phyloP scores from a whole-genome alignment of 1,284 basidiomycete genomes.

The Tremellales sp. region DNA sequence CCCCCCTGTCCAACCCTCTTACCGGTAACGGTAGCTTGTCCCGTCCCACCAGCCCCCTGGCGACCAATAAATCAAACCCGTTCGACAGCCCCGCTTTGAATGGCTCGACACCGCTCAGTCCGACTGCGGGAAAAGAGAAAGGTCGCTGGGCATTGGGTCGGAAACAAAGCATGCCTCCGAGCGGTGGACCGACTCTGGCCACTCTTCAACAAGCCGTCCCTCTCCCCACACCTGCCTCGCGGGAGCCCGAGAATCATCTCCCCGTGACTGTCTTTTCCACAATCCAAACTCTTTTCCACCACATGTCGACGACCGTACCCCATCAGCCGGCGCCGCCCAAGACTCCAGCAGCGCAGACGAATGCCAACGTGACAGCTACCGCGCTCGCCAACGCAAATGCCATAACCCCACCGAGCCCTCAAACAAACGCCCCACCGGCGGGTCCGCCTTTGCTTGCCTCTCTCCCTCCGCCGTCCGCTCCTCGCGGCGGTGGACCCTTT shows the following conservation, averaged over 20 bases:
- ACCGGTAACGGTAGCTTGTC: background rate
- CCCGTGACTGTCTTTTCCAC: conserved; percentile 81
- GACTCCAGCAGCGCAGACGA: conserved; percentile 18
- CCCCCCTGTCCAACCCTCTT: conserved; percentile 32
- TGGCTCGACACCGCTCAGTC: conserved; percentile 10
- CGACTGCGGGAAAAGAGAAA: conserved; percentile 20
- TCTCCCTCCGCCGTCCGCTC: conserved; percentile 39
- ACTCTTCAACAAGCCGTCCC: conserved; percentile 25
- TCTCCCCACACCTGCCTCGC: conserved; percentile 20
- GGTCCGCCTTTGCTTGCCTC: conserved; percentile 42
- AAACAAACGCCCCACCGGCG: conserved; percentile 5
- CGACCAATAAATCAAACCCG: conserved; percentile 23
- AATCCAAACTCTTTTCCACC: conserved; percentile 79
- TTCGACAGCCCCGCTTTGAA: conserved; percentile 24
- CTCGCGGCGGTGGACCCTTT: conserved; percentile 46
- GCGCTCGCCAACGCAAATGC: conserved; percentile 28
- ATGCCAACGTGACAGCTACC: conserved; percentile 29
- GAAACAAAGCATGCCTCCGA: background rate
- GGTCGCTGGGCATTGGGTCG: conserved; percentile 18
- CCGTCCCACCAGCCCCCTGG: conserved; percentile 15
- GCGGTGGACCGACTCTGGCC: conserved; percentile 16
- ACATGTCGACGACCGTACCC: conserved; percentile 55
- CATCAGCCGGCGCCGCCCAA: conserved; percentile 43
- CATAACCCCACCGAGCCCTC: background rate
- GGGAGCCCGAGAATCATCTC: conserved; percentile 44